Base-by-base conservation (phyloP, 345 rosid genomes). In the Sonneratia caseolaris region DNA sequence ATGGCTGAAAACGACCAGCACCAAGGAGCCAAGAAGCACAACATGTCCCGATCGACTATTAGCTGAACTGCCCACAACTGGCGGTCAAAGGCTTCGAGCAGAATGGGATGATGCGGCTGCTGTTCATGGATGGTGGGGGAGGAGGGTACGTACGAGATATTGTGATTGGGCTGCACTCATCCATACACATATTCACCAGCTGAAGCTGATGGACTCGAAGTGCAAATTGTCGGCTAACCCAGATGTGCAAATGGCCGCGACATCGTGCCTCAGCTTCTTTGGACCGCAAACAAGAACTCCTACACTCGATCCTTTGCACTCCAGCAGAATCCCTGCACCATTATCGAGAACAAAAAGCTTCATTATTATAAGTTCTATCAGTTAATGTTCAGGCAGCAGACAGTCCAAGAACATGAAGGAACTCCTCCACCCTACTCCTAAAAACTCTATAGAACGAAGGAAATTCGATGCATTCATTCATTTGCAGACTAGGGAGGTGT, bases 251-350 rank as follows among this genome's bases (percentile, higher is more conserved):
- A 88, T 79, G 56, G 70, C 68, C 1, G 97, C 98, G 36, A 78
- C 90, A 18, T 88, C 88, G 38, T 84, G 91, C 71, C 87, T 86
- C 94, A 88, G 80, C 82, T 77, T 84, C 79, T 61, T 84, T 0
- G 97, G 95, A 35, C 98, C 98, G 49, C 88, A 82, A 69, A 70
- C 96, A 49, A 89, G 74, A 55, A 89, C 90, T 73, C 96, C 96
- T n/a, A 85, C 86, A 37, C 87, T 87, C 12, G 81, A 77, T 73
- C 81, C 92, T 64, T 78, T 70, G 72, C 81, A 67, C 7, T 76
- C 91, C 16, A 72, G 59, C 66, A 87, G 69, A 48, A 89, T 73
- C 73, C 77, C 97, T 93, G 84, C 76, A 66, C 22, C 45, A 67
- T 15, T 62, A 8, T 10, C 18, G 18, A 10, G 32, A 27, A 27